These are phyloP conservation scores for Penicillium angulare DNA, from an alignment of 495 filamentous ascomycete genomes.

Conservation along the genomic window DNA sequence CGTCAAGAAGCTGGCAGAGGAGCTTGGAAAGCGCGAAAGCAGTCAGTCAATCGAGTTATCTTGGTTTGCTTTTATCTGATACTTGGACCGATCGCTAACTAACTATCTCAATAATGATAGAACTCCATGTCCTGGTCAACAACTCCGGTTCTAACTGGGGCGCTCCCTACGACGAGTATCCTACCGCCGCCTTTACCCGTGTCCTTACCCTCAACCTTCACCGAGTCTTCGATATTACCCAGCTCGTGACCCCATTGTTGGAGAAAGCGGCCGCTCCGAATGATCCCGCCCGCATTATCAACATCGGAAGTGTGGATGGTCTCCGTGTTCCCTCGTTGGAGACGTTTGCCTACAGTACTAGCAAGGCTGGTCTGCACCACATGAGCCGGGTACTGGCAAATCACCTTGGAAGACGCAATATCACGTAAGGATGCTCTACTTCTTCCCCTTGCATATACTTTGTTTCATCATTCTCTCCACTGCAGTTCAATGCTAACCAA, in stretches of 20 bases:
- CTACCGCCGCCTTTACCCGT: constrained; percentile 64
- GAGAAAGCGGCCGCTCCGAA: constrained; percentile 49
- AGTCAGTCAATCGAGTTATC: constrained; percentile 42
- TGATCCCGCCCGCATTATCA: constrained; percentile 66
- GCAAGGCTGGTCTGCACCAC: constrained; percentile 74
- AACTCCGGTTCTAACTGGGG: constrained; percentile 78
- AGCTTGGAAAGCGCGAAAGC: constrained; percentile 61
- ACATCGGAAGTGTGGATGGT: constrained; percentile 73
- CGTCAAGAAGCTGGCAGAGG: constrained; percentile 59
- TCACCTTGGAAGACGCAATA: constrained; percentile 65
- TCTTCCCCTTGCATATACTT: too few species aligned
- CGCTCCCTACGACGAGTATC: constrained; percentile 65
- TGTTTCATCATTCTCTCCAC: background rate
- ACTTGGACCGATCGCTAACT: constrained; percentile 6
- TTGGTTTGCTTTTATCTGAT: background rate
- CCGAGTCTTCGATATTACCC: constrained; percentile 76
- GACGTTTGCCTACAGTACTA: constrained; percentile 73
- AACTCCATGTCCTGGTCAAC: constrained; percentile 75
- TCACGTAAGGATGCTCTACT: constrained; percentile 68
- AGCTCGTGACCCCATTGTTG: constrained; percentile 68
- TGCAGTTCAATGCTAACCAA: background rate
- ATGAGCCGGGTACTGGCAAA: constrained; percentile 68
- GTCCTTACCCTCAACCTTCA: constrained; percentile 79
- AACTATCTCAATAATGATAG: constrained; percentile 20
- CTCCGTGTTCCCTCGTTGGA: constrained; percentile 63